These are phyloP conservation scores for Xylariaceae sp. DNA, from an alignment of 2,329 filamentous ascomycete genomes.

Conservation along the genomic window DNA sequence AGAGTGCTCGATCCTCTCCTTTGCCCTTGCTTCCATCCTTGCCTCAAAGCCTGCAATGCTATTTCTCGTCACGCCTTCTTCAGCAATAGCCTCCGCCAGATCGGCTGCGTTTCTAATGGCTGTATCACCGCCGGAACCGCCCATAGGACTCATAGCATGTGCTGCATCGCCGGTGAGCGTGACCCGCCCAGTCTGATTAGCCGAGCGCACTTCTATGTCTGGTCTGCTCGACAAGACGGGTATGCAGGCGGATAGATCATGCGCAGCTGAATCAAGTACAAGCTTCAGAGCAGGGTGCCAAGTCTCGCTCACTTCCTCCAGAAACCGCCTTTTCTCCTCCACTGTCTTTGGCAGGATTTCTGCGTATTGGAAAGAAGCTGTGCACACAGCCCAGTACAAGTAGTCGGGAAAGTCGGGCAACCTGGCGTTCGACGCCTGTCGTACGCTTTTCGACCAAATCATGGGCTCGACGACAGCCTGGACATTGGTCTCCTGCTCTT, in stretches of 20 bases:
- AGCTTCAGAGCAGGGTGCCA: constrained; percentile 35
- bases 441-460: constrained; percentile 29
- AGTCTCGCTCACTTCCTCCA: constrained; percentile 22
- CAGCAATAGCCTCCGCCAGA: constrained; percentile 28
- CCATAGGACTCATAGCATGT: constrained; percentile 38
- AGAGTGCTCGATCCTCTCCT: constrained; percentile 36
- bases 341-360: constrained; percentile 27
- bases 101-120: constrained; percentile 34
- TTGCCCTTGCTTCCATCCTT: constrained; percentile 32
- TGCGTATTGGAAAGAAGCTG: constrained; percentile 29
- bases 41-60: constrained; percentile 27
- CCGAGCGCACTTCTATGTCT: constrained; percentile 28
- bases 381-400: constrained; percentile 34
- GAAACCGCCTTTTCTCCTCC: constrained; percentile 28
- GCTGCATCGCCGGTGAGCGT: constrained; percentile 34
- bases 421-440: constrained; percentile 16
- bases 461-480: constrained; percentile 35
- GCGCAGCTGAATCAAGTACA: constrained; percentile 27
- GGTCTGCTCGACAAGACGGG: constrained; percentile 36
- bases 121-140: constrained; percentile 35
- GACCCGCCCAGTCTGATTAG: constrained; percentile 19
- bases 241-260: constrained; percentile 29
- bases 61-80: constrained; percentile 21
- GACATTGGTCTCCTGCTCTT: constrained; percentile 32
- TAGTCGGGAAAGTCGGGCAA: constrained; percentile 33